Conservation (phyloP, 2,329 filamentous ascomycete species). For the Paracorniculantispora psalliotae region DNA sequence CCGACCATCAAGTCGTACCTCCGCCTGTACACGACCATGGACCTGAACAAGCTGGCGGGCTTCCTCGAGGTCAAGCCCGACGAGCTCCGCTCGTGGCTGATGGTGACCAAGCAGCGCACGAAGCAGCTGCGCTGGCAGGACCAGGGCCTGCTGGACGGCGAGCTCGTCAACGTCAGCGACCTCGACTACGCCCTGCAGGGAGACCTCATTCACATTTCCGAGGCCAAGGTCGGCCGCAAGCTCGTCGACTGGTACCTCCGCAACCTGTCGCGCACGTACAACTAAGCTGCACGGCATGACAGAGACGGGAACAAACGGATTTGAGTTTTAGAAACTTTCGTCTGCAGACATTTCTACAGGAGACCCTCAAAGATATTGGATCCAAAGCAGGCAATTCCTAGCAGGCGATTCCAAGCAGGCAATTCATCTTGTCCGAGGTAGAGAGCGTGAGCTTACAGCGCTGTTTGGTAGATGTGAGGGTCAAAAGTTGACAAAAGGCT, state of each 20-base stretch:
- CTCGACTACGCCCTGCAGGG: slow-evolving; percentile 96
- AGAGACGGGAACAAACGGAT: too few species aligned
- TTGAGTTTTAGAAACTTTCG: background rate
- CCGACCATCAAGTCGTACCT: slow-evolving; percentile 98
- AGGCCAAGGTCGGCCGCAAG: slow-evolving; percentile 96
- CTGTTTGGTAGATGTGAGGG: slow-evolving; percentile 1
- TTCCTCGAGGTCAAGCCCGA: slow-evolving; percentile 98
- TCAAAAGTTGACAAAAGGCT: slow-evolving; percentile 19
- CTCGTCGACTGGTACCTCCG: slow-evolving; percentile 98
- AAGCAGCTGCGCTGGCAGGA: slow-evolving; percentile 92
- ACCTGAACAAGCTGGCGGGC: slow-evolving; percentile 93
- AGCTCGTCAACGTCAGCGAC: slow-evolving; percentile 88
- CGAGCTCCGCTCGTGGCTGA: slow-evolving; percentile 84
- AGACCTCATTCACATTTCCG: slow-evolving; percentile 96
- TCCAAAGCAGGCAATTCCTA: slow-evolving; percentile 1
- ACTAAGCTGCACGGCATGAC: too few species aligned
- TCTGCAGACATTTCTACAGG: slow-evolving; percentile 3
- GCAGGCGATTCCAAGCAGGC: background rate
- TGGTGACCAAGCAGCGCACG: slow-evolving; percentile 98
- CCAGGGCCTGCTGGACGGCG: slow-evolving; percentile 83
- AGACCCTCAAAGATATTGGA: background rate
- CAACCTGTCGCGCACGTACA: slow-evolving; percentile 94
- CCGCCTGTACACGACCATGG: slow-evolving; percentile 99
- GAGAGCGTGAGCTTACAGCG: background rate
- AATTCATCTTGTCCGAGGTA: background rate